A percentile compares a stretch with the other conserved stretches of the same genome.
Conservation (phyloP, 2,329 filamentous ascomycete genomes). For the Bipolaris oryzae region DNA sequence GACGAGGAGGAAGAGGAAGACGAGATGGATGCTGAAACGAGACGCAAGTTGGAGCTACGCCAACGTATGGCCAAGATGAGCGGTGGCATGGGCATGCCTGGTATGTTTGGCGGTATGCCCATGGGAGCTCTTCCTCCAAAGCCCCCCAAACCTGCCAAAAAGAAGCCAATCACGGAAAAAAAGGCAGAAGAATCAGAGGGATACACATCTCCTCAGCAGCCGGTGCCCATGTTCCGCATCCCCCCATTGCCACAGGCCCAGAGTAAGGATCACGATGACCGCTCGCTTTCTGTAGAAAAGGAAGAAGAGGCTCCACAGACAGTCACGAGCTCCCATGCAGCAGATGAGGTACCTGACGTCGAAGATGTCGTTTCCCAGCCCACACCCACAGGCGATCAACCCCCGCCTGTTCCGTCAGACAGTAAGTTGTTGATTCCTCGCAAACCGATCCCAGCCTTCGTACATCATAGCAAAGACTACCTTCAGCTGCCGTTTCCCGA, state of each 20-base stretch:
- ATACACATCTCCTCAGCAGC: slow-evolving; percentile 42
- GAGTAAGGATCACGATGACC: slow-evolving; percentile 56
- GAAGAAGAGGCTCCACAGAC: slow-evolving; percentile 55
- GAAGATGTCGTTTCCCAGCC: slow-evolving; percentile 58
- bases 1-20: slow-evolving; percentile 70
- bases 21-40: slow-evolving; percentile 85
- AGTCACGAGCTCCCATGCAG: slow-evolving; percentile 50
- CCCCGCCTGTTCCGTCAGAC: slow-evolving; percentile 55
- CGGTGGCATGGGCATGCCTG: slow-evolving; percentile 94
- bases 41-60: slow-evolving; percentile 83
- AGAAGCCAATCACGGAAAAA: slow-evolving; percentile 51
- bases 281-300: slow-evolving; percentile 56
- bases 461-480: slow-evolving; percentile 28
- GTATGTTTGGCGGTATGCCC: slow-evolving; percentile 80
- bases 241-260: slow-evolving; percentile 70
- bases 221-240: slow-evolving; percentile 65
- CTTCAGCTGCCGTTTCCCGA: slow-evolving; percentile 36
- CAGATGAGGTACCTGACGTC: slow-evolving; percentile 60
- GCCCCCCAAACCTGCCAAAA: slow-evolving; percentile 45
- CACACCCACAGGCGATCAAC: slow-evolving; percentile 46
- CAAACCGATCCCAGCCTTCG: slow-evolving; percentile 36
- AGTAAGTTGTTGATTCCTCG: slow-evolving; percentile 56
- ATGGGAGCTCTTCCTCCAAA: slow-evolving; percentile 58
- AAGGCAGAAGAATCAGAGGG: slow-evolving; percentile 46
- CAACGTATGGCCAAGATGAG: slow-evolving; percentile 99